phyloP scores from a whole-genome alignment of 805 yeast genomes.

The Candida sphagnicola region DNA sequence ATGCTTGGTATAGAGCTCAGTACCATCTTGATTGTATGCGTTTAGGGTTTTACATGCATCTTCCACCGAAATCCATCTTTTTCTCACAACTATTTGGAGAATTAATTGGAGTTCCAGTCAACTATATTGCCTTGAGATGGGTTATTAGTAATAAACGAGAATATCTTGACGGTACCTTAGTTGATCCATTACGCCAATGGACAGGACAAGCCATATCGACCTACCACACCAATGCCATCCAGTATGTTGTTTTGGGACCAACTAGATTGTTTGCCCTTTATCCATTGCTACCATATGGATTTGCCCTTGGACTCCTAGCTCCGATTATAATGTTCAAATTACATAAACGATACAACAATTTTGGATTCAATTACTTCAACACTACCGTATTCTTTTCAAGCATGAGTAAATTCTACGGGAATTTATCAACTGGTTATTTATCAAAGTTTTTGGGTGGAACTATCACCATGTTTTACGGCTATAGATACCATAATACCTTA shows the following conservation, averaged over 20 bases:
- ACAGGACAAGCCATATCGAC: slow-evolving; percentile 42
- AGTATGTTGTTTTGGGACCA: slow-evolving; percentile 50
- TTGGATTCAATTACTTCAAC: slow-evolving; percentile 37
- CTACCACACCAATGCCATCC: slow-evolving; percentile 47
- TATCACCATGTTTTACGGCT: slow-evolving; percentile 43
- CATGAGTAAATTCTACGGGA: slow-evolving; percentile 46
- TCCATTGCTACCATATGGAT: slow-evolving; percentile 42
- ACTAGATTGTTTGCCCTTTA: slow-evolving; percentile 39
- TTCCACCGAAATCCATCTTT: slow-evolving; percentile 50
- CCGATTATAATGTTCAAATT: slow-evolving; percentile 32
- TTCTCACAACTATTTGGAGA: slow-evolving; percentile 51
- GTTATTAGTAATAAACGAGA: slow-evolving; percentile 36
- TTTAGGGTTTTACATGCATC: slow-evolving; percentile 50
- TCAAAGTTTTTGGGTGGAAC: slow-evolving; percentile 48
- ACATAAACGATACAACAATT: slow-evolving; percentile 22
- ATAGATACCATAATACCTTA: slow-evolving; percentile 30
- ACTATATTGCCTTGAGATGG: slow-evolving; percentile 48
- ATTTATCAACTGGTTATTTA: slow-evolving; percentile 45
- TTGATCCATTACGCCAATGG: slow-evolving; percentile 50
- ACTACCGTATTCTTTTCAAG: slow-evolving; percentile 47
- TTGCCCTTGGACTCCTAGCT: slow-evolving; percentile 33
- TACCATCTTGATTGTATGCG: slow-evolving; percentile 26
- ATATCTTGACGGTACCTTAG: slow-evolving; percentile 28
- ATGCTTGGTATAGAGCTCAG: slow-evolving; percentile 52
- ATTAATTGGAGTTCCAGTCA: slow-evolving; percentile 49